Evolutionary conservation across 345 rosid genomes (phyloP).

Genomic region (Euclidium syriacum): DNA sequence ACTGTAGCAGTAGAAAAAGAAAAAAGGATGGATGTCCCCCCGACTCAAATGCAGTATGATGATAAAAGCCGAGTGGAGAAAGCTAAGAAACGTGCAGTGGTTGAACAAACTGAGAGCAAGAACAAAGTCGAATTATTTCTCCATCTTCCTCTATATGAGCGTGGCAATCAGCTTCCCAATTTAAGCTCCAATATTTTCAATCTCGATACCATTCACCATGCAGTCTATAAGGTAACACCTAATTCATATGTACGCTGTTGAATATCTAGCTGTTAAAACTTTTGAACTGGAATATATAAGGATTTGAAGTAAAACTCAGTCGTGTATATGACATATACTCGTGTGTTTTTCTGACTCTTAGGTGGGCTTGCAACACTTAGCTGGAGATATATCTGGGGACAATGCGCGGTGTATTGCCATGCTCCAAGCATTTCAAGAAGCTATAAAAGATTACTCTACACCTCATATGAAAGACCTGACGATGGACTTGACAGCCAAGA

Average conservation of each 20-base stretch:
- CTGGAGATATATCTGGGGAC: conserved; percentile 61
- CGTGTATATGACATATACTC: neutral
- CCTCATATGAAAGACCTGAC: conserved; percentile 53
- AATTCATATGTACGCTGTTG: neutral
- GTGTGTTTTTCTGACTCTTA: conserved; percentile 14
- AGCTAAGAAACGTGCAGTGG: conserved; percentile 67
- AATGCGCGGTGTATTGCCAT: conserved; percentile 82
- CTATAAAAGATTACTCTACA: conserved; percentile 56
- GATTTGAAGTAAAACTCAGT: neutral
- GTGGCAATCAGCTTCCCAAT: conserved; percentile 52
- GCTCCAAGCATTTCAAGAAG: conserved; percentile 75
- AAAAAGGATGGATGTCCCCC: conserved; percentile 60
- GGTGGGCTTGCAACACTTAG: conserved; percentile 71
- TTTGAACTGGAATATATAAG: neutral
- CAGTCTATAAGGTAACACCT: conserved; percentile 58
- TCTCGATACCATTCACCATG: conserved; percentile 67
- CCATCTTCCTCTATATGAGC: conserved; percentile 76
- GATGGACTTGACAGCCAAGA: conserved; percentile 60
- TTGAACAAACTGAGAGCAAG: conserved; percentile 59
- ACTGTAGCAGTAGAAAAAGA: conserved; percentile 48
- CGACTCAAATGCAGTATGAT: conserved; percentile 77
- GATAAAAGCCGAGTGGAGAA: conserved; percentile 63
- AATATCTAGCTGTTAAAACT: neutral
- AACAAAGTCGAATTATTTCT: conserved; percentile 74
- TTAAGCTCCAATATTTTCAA: conserved; percentile 51